Evolutionary conservation across 108 stramenopile genomes (phyloP), one percentile per base, ranked within the genome.

Genomic region (Epithemia pelagica): DNA sequence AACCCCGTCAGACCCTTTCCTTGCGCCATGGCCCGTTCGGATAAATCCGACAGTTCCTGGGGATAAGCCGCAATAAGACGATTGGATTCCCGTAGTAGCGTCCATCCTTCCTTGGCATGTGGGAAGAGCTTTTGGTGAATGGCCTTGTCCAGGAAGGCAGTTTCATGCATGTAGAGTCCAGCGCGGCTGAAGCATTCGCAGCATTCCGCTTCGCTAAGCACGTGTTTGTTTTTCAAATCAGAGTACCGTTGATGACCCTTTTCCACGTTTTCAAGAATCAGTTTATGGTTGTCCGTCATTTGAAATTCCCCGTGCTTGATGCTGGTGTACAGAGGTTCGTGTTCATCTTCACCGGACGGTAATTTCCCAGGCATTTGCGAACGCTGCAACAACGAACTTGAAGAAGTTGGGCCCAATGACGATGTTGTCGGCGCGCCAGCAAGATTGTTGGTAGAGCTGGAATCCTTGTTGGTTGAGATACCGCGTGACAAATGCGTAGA

Each of bases 61-160:
- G 52, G 52, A 52, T 52, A 52, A 18, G 10, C 52, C 52, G 10
- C 52, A 52, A 10, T 52, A 19, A 52, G 52, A 18, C 52, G 10
- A 19, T 52, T 52, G 10, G 52, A n/a, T n/a, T 52, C 52, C 18
- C 52, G 52, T 19, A 52, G 19, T 18, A 18, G 52, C 19, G 10
- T 19, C 52, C 52, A 52, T 52, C 52, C 52, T 52, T 52, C 19
- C 52, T 52, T 52, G 52, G 52, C 52, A 52, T 52, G 52, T 19
- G 52, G 52, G 52, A 19, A 19, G 52, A 19, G 52, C 52, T 52
- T 52, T 19, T 52, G 18, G 52, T 52, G 10, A 18, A 52, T 19
- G 52, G 52, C 19, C 18, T 10, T 52, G 10, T 52, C 52, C 18
- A 19, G 52, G 19, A 52, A 52, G 52, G 52, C 19, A 10, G 10